phyloP scores from a whole-genome alignment of 228 moss, liverwort and hornwort genomes.

The Sphagnum fallax region DNA sequence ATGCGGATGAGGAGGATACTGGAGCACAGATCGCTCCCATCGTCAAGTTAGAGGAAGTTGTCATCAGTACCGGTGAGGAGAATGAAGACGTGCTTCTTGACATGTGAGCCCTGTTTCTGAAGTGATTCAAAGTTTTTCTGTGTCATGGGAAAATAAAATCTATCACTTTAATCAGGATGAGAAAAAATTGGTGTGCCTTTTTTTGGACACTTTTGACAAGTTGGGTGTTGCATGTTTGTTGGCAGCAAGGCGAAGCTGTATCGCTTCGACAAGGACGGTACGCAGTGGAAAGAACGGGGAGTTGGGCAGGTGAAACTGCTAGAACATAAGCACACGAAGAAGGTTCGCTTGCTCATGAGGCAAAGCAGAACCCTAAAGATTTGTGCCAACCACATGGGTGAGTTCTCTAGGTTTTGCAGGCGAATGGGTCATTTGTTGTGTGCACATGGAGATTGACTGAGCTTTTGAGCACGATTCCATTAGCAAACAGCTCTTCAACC shows the following conservation, averaged over 20 bases:
- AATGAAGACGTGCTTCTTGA: slow-evolving; percentile 84
- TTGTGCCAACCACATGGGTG: slow-evolving; percentile 86
- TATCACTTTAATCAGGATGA: too few relatives aligned
- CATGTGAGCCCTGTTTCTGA: slow-evolving; percentile 37
- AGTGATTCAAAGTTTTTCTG: neutral
- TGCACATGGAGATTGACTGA: too few relatives aligned
- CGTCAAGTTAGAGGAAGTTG: slow-evolving; percentile 79
- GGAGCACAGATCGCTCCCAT: slow-evolving; percentile 91
- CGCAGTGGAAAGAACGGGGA: slow-evolving; percentile 95
- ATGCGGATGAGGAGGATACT: slow-evolving; percentile 88
- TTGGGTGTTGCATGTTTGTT: neutral
- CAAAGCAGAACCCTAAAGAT: slow-evolving; percentile 96
- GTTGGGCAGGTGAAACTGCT: slow-evolving; percentile 93
- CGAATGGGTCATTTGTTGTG: too few relatives aligned
- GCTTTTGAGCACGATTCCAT: too few relatives aligned
- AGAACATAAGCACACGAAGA: slow-evolving; percentile 66
- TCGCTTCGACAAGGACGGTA: slow-evolving; percentile 92
- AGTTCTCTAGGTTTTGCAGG: neutral
- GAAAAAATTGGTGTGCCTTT: too few relatives aligned
- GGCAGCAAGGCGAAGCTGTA: slow-evolving; percentile 90
- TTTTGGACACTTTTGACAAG: too few relatives aligned
- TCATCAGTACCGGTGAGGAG: slow-evolving; percentile 89
- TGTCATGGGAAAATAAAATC: neutral
- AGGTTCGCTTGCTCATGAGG: slow-evolving; percentile 92
- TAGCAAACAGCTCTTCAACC: too few relatives aligned